Evolutionary conservation across 2,329 filamentous ascomycete genomes (phyloP).

Genomic region (Verticillium klebahnii): DNA sequence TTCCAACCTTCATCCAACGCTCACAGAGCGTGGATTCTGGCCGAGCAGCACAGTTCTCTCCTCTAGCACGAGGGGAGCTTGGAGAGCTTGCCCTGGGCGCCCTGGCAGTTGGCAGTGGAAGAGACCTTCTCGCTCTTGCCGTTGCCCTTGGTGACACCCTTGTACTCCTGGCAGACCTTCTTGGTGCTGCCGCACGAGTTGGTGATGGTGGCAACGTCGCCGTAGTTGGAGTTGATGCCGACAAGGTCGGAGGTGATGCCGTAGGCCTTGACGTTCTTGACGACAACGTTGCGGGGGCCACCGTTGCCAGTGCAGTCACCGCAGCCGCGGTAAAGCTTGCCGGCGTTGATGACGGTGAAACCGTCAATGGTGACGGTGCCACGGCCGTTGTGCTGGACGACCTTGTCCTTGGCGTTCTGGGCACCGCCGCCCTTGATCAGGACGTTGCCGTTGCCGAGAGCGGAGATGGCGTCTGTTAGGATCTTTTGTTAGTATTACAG

Average conservation of each 20-base stretch:
- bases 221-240: conserved; percentile 9
- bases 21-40: background rate
- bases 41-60: background rate
- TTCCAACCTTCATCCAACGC: background rate
- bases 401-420: conserved; percentile 25
- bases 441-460: conserved; percentile 28
- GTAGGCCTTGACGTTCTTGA: conserved; percentile 16
- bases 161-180: conserved; percentile 22
- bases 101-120: conserved; percentile 7
- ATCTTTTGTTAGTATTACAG: background rate
- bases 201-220: conserved; percentile 20
- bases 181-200: conserved; percentile 21
- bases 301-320: conserved; percentile 32
- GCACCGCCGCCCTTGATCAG: conserved; percentile 26
- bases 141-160: conserved; percentile 22
- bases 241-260: conserved; percentile 3
- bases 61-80: conserved; percentile 1
- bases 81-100: conserved; percentile 2
- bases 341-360: conserved; percentile 34
- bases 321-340: conserved; percentile 38
- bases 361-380: conserved; percentile 22
- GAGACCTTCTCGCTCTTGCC: conserved; percentile 16
- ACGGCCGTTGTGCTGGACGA: conserved; percentile 28
- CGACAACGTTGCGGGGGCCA: conserved; percentile 7
- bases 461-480: conserved; percentile 1